phyloP scores from a whole-genome alignment of 768 basidiomycete genomes.

The Boletus insuetus region DNA sequence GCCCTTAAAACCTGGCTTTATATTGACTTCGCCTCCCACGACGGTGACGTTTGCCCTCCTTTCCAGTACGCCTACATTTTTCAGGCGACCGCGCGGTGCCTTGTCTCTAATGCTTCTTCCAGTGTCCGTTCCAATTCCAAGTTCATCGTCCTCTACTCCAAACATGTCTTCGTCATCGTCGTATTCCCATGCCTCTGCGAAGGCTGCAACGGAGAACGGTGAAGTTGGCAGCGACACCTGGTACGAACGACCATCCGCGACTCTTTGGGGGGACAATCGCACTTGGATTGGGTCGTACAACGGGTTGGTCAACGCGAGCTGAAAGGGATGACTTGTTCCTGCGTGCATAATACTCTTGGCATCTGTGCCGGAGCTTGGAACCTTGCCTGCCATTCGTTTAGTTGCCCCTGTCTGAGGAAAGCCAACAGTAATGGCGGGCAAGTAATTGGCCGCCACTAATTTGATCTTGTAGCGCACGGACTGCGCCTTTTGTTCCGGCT shows the following conservation, averaged over 20 bases:
- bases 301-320: slow-evolving; percentile 90
- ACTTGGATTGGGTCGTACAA: slow-evolving; percentile 95
- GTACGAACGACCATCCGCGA: slow-evolving; percentile 48
- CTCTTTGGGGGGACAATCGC: slow-evolving; percentile 73
- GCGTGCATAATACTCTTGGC: slow-evolving; percentile 54
- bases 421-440: slow-evolving; percentile 78
- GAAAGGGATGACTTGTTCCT: slow-evolving; percentile 81
- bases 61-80: slow-evolving; percentile 81
- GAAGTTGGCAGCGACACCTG: slow-evolving; percentile 76
- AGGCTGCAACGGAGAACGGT: slow-evolving; percentile 81
- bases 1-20: slow-evolving; percentile 76
- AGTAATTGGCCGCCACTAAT: slow-evolving; percentile 90
- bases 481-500: slow-evolving; percentile 96
- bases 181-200: slow-evolving; percentile 97
- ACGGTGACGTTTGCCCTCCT: slow-evolving; percentile 86
- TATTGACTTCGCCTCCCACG: slow-evolving; percentile 84
- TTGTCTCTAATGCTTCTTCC: slow-evolving; percentile 44
- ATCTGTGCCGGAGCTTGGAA: slow-evolving; percentile 34
- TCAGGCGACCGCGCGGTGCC: slow-evolving; percentile 44
- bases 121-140: slow-evolving; percentile 28
- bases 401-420: slow-evolving; percentile 55
- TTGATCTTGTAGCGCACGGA: slow-evolving; percentile 97
- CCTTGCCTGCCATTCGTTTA: slow-evolving; percentile 38
- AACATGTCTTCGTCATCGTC: slow-evolving; percentile 91
- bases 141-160: slow-evolving; percentile 43